These are phyloP conservation scores for Tuber indicum DNA, from an alignment of 495 filamentous ascomycete species.

Conservation along the genomic window DNA sequence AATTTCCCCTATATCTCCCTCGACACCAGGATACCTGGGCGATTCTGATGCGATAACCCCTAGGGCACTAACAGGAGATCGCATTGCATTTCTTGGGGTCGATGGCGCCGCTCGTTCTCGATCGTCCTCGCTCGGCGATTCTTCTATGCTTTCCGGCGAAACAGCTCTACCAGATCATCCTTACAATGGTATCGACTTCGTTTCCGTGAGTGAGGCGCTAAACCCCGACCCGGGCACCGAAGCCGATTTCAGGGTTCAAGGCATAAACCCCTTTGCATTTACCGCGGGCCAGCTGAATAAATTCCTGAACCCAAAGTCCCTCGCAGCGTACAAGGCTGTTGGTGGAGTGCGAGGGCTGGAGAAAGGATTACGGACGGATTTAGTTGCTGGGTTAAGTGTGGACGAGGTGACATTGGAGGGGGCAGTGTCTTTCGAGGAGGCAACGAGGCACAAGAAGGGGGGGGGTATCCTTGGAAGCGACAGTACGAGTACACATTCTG, in stretches of 20 bases:
- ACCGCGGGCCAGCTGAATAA: conserved; percentile 66
- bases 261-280: conserved; percentile 63
- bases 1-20: conserved; percentile 17
- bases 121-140: conserved; percentile 34
- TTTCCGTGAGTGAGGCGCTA: conserved; percentile 53
- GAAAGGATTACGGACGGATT: conserved; percentile 60
- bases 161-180: conserved; percentile 30
- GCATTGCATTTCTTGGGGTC: conserved; percentile 22
- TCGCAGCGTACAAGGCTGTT: conserved; percentile 62
- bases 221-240: conserved; percentile 61
- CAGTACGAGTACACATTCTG: not conserved
- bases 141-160: conserved; percentile 35
- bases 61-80: not conserved
- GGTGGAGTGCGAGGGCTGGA: conserved; percentile 64
- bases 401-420: conserved; percentile 59
- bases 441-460: conserved; percentile 43
- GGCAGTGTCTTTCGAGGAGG: conserved; percentile 56
- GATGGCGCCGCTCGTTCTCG: conserved; percentile 18
- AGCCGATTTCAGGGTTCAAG: conserved; percentile 56
- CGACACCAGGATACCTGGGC: conserved; percentile 5
- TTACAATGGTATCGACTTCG: conserved; percentile 43
- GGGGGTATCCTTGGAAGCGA: conserved; percentile 11
- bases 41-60: conserved; percentile 25
- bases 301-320: conserved; percentile 66
- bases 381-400: conserved; percentile 57